Conservation (phyloP, 257 asterid species). For the Capsicum chinense region DNA sequence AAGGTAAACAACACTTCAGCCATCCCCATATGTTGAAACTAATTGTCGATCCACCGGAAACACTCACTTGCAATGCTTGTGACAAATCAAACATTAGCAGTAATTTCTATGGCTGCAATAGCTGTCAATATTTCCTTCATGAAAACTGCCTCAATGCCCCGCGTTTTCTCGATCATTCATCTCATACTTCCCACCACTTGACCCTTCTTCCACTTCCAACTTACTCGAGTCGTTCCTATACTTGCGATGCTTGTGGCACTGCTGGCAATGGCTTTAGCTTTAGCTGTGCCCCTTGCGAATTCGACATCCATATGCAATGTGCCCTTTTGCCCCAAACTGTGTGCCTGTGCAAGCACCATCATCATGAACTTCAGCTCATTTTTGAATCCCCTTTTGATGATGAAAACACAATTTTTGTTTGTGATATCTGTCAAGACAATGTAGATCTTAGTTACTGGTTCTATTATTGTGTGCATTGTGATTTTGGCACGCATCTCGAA, state of each 20-base stretch:
- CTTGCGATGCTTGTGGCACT: slow-evolving; percentile 40
- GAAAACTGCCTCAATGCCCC: slow-evolving; percentile 41
- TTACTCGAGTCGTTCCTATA: slow-evolving; percentile 24
- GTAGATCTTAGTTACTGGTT: slow-evolving; percentile 24
- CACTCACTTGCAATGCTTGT: slow-evolving; percentile 39
- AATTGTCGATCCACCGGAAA: slow-evolving; percentile 28
- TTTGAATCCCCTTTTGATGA: slow-evolving; percentile 2
- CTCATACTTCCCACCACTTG: slow-evolving; percentile 42
- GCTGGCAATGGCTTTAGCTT: slow-evolving; percentile 34
- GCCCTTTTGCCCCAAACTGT: slow-evolving; percentile 31
- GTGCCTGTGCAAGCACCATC: not conserved
- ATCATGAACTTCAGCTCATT: slow-evolving; percentile 32
- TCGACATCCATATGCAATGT: slow-evolving; percentile 43
- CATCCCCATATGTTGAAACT: slow-evolving; percentile 53
- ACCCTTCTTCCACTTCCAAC: slow-evolving; percentile 46
- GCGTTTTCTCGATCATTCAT: slow-evolving; percentile 39
- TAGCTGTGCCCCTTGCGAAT: slow-evolving; percentile 42
- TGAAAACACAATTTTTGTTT: not conserved
- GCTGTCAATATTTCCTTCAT: slow-evolving; percentile 43
- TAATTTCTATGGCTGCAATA: slow-evolving; percentile 37
- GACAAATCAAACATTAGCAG: not conserved
- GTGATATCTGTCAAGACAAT: not conserved
- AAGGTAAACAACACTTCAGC: slow-evolving; percentile 47
- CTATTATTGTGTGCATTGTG: slow-evolving; percentile 33
- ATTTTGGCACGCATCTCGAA: slow-evolving; percentile 35